A percentile compares a stretch with the other conserved stretches of the same genome.
Evolutionary conservation across 371 early-diverging fungal species (phyloP).

Genomic region (Modicella reniformis): DNA sequence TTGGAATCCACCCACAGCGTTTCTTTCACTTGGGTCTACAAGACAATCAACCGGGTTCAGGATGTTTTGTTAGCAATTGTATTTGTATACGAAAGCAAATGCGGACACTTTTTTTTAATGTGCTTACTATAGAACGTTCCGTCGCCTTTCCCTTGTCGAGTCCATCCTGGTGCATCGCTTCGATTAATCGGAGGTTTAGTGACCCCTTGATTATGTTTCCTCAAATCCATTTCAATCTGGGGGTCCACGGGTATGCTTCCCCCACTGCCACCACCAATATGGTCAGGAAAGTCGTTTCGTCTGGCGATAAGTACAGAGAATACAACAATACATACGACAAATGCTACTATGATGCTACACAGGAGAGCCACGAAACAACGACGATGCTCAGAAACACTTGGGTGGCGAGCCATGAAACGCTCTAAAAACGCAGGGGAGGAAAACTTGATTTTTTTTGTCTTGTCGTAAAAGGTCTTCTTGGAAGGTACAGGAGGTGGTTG

Average conservation of each 20-base stretch:
- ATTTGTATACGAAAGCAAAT: too few species aligned
- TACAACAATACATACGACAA: constrained; percentile 28
- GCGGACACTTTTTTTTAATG: too few species aligned
- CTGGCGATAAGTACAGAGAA: constrained; percentile 29
- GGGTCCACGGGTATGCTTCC: constrained; percentile 4
- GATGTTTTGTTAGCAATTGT: constrained; percentile 2
- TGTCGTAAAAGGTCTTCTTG: constrained; percentile 23
- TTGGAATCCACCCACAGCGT: constrained; percentile 30
- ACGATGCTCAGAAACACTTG: constrained; percentile 37
- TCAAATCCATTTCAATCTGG: constrained; percentile 23
- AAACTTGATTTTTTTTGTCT: constrained; percentile 4
- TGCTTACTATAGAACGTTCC: constrained; percentile 57
- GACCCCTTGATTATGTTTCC: constrained; percentile 31
- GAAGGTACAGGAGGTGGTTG: constrained; percentile 26
- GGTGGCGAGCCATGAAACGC: constrained; percentile 34
- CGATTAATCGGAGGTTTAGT: constrained; percentile 34
- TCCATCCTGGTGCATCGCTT: constrained; percentile 42
- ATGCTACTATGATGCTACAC: constrained; percentile 1
- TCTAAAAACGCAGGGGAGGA: constrained; percentile 32
- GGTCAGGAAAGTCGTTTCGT: too few species aligned
- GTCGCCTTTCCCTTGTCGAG: constrained; percentile 48
- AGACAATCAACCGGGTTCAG: not conserved
- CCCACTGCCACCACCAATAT: constrained; percentile 13
- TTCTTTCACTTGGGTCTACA: constrained; percentile 35
- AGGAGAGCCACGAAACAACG: constrained; percentile 37